Evolutionary conservation across 495 filamentous ascomycete genomes (phyloP).

Genomic region (Aspergillus incahuasiensis): DNA sequence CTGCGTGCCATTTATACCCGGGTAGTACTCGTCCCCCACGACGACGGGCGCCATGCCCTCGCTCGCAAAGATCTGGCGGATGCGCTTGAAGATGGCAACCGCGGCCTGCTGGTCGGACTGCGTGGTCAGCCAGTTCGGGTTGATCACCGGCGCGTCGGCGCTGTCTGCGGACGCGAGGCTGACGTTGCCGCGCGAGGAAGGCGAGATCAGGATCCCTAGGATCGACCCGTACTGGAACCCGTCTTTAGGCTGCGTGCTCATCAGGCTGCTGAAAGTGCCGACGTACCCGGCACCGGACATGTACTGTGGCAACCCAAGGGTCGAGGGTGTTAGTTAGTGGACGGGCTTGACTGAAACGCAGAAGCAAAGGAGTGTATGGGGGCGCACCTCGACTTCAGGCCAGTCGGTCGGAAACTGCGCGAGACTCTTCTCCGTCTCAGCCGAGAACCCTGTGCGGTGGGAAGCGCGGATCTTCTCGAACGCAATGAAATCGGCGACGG

Average conservation of each 20-base stretch:
- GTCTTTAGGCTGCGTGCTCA: slow-evolving; percentile 28
- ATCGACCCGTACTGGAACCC: slow-evolving; percentile 47
- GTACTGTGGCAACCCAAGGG: slow-evolving; percentile 24
- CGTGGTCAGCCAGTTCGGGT: slow-evolving; percentile 51
- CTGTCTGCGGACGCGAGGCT: slow-evolving; percentile 42
- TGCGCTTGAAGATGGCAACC: slow-evolving; percentile 48
- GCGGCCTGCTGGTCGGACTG: slow-evolving; percentile 50
- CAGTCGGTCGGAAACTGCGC: slow-evolving; percentile 47
- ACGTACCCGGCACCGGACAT: slow-evolving; percentile 33
- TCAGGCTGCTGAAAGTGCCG: slow-evolving; percentile 43
- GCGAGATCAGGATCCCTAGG: slow-evolving; percentile 34
- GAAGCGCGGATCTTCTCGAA: slow-evolving; percentile 44
- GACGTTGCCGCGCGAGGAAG: slow-evolving; percentile 51
- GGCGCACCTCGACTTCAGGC: slow-evolving; percentile 51
- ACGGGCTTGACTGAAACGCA: neutral
- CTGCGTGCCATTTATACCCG: slow-evolving; percentile 41
- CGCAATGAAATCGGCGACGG: slow-evolving; percentile 40
- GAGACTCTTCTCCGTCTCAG: slow-evolving; percentile 26
- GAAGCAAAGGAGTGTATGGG: neutral
- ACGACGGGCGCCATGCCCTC: slow-evolving; percentile 32
- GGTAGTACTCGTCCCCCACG: slow-evolving; percentile 46
- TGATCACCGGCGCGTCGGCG: slow-evolving; percentile 47
- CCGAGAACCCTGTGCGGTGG: slow-evolving; percentile 19
- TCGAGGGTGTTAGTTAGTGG: too few relatives aligned
- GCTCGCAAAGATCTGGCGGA: slow-evolving; percentile 35